Percentiles rank a stretch among this genome's conserved stretches.
Evolutionary conservation across 1,139 yeast species (phyloP).

Genomic region (Meyerozyma elateridarum): DNA sequence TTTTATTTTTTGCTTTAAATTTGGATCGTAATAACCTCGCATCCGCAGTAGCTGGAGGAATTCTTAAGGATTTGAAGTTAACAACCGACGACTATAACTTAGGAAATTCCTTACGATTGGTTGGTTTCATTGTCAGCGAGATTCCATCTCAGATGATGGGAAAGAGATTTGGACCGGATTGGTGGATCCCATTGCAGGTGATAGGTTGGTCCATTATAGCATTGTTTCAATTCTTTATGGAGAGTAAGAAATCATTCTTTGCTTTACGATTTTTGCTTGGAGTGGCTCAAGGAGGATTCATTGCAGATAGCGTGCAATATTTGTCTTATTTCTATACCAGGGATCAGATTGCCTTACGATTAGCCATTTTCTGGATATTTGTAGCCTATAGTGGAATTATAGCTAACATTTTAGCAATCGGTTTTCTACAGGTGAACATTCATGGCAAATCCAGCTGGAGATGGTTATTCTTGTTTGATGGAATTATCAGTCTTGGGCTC

Average conservation of each 20-base stretch:
- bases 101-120: slow-evolving; percentile 12
- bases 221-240: slow-evolving; percentile 11
- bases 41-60: slow-evolving; percentile 14
- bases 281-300: slow-evolving; percentile 9
- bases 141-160: slow-evolving; percentile 15
- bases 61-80: slow-evolving; percentile 11
- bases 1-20: slow-evolving; percentile 30
- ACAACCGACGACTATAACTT: slow-evolving; percentile 13
- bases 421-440: slow-evolving; percentile 10
- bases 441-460: slow-evolving; percentile 14
- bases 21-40: slow-evolving; percentile 16
- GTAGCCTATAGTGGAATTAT: slow-evolving; percentile 12
- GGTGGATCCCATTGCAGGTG: slow-evolving; percentile 10
- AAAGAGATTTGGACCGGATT: slow-evolving; percentile 12
- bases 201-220: slow-evolving; percentile 10
- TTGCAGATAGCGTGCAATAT: slow-evolving; percentile 11
- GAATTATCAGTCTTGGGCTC: slow-evolving; percentile 11
- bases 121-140: slow-evolving; percentile 13
- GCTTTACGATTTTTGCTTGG: slow-evolving; percentile 11
- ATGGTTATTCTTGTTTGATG: slow-evolving; percentile 15
- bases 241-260: slow-evolving; percentile 10
- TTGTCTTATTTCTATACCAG: slow-evolving; percentile 12
- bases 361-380: slow-evolving; percentile 11
- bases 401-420: slow-evolving; percentile 11
- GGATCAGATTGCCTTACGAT: slow-evolving; percentile 10